Percentiles rank a stretch among this genome's conserved stretches.
Evolutionary conservation across 106 monocot species (phyloP).

Genomic region (Dactylorhiza incarnata): DNA sequence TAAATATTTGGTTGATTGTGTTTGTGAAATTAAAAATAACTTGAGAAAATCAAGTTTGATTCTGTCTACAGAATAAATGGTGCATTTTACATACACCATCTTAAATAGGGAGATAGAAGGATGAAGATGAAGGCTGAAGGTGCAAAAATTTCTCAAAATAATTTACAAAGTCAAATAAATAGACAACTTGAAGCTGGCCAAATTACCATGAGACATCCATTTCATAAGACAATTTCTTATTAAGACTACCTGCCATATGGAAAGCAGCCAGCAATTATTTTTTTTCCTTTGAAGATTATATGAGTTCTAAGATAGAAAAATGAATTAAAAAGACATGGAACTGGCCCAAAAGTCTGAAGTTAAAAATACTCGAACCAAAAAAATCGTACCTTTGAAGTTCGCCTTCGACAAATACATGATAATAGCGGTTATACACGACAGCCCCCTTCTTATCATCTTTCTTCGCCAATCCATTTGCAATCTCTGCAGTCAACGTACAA

Average conservation of each 20-base stretch:
- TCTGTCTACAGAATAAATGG: too few species aligned
- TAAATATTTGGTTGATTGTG: too few species aligned
- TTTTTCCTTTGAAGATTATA: background rate
- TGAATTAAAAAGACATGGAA: background rate
- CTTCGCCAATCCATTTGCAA: slow-evolving; percentile 76
- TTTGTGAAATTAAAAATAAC: too few species aligned
- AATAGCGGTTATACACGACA: slow-evolving; percentile 90
- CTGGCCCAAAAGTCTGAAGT: background rate
- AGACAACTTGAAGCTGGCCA: background rate
- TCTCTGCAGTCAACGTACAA: slow-evolving; percentile 54
- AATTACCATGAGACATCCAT: background rate
- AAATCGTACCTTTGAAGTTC: slow-evolving; percentile 83
- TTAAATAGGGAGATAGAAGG: too few species aligned
- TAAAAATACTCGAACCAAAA: background rate
- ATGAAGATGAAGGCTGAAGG: too few species aligned
- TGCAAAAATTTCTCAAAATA: background rate
- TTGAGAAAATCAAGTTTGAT: too few species aligned
- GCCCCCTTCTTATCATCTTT: slow-evolving; percentile 89
- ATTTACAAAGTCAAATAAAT: background rate
- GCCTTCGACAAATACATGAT: slow-evolving; percentile 92
- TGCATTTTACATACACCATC: too few species aligned
- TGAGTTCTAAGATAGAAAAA: background rate
- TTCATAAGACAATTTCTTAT: background rate
- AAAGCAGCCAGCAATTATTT: background rate
- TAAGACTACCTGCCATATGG: background rate